phyloP scores from a whole-genome alignment of 768 basidiomycete species.

The Xanthoconium stramineum region DNA sequence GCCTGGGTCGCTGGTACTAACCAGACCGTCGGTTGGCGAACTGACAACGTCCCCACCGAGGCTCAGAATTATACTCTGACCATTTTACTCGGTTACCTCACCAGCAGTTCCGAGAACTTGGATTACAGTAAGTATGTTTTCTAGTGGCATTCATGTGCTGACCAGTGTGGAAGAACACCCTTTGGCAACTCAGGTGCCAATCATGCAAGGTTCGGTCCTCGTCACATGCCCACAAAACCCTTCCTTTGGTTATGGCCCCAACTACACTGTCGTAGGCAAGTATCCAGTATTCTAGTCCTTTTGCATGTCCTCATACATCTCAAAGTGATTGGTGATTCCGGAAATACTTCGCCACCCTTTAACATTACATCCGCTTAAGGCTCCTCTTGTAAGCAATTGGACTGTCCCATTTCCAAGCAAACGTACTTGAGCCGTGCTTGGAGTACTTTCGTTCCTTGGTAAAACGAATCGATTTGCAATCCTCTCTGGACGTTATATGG shows the following conservation, averaged over 20 bases:
- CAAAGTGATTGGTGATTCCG: constrained; percentile 66
- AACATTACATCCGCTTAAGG: constrained; percentile 37
- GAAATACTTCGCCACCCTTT: constrained; percentile 58
- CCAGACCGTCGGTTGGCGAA: constrained; percentile 44
- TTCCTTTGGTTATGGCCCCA: constrained; percentile 32
- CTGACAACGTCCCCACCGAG: constrained; percentile 36
- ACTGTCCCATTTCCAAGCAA: neutral
- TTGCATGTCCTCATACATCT: neutral
- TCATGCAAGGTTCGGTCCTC: constrained; percentile 46
- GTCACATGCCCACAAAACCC: constrained; percentile 52
- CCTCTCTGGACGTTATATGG: constrained; percentile 11
- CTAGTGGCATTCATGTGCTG: neutral
- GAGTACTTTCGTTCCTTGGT: constrained; percentile 6
- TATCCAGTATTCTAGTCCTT: constrained; percentile 8
- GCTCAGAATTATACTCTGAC: constrained; percentile 35
- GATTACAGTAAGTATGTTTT: constrained; percentile 39
- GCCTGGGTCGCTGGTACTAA: constrained; percentile 37
- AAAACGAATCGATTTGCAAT: neutral
- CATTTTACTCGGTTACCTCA: constrained; percentile 44
- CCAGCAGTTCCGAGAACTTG: constrained; percentile 44
- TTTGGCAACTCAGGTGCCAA: constrained; percentile 53
- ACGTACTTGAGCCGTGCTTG: neutral
- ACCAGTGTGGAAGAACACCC: constrained; percentile 44
- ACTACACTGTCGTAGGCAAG: constrained; percentile 67
- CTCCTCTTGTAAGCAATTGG: neutral